Percentiles rank a stretch among this genome's conserved stretches.
phyloP scores from a whole-genome alignment of 2,329 filamentous ascomycete species.

The Fusarium tupiense region DNA sequence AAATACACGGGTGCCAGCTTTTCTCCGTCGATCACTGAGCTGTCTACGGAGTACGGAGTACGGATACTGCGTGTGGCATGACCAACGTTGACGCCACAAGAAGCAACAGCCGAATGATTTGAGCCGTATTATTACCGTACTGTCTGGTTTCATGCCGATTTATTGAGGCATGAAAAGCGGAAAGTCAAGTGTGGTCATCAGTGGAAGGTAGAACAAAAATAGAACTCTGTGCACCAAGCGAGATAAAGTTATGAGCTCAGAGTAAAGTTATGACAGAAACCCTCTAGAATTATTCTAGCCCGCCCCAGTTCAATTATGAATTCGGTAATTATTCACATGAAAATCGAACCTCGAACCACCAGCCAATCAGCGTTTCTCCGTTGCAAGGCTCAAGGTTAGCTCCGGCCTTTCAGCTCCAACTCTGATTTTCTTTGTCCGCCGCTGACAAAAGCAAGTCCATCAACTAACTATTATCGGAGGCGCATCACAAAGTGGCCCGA shows the following conservation, averaged over 20 bases:
- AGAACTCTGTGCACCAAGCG: background rate
- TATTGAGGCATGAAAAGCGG: background rate
- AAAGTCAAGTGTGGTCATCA: background rate
- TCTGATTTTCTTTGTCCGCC: slow-evolving; percentile 24
- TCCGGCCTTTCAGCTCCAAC: slow-evolving; percentile 21
- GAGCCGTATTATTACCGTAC: background rate
- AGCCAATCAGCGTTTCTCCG: slow-evolving; percentile 20
- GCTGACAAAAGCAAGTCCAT: slow-evolving; percentile 30
- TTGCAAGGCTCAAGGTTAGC: slow-evolving; percentile 24
- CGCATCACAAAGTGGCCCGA: slow-evolving; percentile 38
- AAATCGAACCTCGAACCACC: background rate
- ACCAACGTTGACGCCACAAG: slow-evolving; percentile 3
- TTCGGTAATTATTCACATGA: slow-evolving; percentile 14
- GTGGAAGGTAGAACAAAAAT: background rate
- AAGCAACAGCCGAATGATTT: background rate
- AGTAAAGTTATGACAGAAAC: background rate
- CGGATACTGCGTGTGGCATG: slow-evolving; percentile 8
- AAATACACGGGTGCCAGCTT: background rate
- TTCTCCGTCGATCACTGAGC: slow-evolving; percentile 8
- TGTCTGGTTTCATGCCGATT: background rate
- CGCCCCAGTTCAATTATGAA: slow-evolving; percentile 11
- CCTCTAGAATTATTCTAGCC: slow-evolving; percentile 20
- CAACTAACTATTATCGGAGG: background rate
- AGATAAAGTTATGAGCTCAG: background rate
- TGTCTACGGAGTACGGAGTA: background rate